These are phyloP conservation scores for Xylariaceae sp. DNA, from an alignment of 2,329 filamentous ascomycete genomes.

Conservation along the genomic window DNA sequence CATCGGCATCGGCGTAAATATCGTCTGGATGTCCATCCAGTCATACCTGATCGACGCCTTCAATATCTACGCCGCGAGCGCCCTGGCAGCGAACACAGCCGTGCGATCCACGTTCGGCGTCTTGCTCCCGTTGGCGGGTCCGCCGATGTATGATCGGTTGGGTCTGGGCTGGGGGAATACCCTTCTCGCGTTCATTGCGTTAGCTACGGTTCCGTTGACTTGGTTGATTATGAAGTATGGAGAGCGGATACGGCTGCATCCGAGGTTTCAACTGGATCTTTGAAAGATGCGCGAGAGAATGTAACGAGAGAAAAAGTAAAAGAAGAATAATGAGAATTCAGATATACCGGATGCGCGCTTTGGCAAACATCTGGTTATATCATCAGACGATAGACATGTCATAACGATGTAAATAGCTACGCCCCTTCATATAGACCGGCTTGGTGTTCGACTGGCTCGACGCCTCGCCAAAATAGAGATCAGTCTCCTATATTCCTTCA, in stretches of 20 bases:
- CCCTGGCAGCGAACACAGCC: conserved; percentile 54
- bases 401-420: too few relatives aligned
- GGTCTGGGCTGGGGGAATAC: conserved; percentile 34
- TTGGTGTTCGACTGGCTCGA: too few relatives aligned
- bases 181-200: conserved; percentile 29
- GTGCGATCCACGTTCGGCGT: conserved; percentile 47
- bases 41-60: conserved; percentile 55
- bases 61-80: conserved; percentile 36
- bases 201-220: conserved; percentile 25
- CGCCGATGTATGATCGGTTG: conserved; percentile 31
- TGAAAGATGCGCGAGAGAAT: background rate
- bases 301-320: background rate
- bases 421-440: too few relatives aligned
- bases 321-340: too few relatives aligned
- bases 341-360: too few relatives aligned
- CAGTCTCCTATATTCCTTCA: too few relatives aligned
- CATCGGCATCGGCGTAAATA: conserved; percentile 39
- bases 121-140: conserved; percentile 46
- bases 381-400: too few relatives aligned
- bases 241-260: conserved; percentile 15
- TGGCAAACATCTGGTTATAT: too few relatives aligned
- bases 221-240: conserved; percentile 25
- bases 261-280: conserved; percentile 7
- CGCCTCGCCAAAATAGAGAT: too few relatives aligned
- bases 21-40: conserved; percentile 45